Base-by-base conservation (phyloP, 306 rosid genomes). In the Prunus padus region DNA sequence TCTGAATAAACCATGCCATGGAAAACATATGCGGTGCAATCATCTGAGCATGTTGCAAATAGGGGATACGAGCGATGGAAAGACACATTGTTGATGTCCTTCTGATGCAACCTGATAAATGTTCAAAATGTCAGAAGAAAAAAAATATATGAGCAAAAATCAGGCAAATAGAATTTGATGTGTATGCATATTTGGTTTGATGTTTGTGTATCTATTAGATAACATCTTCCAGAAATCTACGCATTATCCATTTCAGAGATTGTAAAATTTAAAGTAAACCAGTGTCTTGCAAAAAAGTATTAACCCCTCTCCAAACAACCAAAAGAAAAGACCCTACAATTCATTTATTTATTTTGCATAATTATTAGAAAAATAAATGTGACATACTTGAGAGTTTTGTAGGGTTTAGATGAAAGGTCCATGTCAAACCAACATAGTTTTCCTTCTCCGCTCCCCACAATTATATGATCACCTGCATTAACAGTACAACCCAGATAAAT, bases 361-460 rank as follows among this genome's bases (percentile, higher is more conserved):
- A 8, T 31, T 18, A 40, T 50, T 9, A 4, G 10, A 22, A 68
- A 50, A 46, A 62, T 9, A 60, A 71, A 26, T 44, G 15, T n/a
- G 22, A 75, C 93, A 67, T 86, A 95, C 98, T 87, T 82, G 9
- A 88, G 88, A 81, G 83, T 76, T 81, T 82, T 88, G 79, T 92
- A 95, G 2, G 98, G 96, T 73, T 89, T 81, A 69, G 97, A 86
- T 50, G 98, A 95, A 82, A 95, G 98, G 74, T 95, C 98, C 97
- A 89, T 86, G 82, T 95, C 98, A 77, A 95, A 95, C 98, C 98
- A 95, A 80, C 97, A 90, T 78, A 92, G 62, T 79, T 95, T 95
- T 76, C 98, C 98, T 77, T 95, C 98, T 86, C 88, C 86, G 89
- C 97, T 95, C 66, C 98, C 98, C 77, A 95, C 97, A 75, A 95